Evolutionary conservation across 2,329 filamentous ascomycete species (phyloP).

Genomic region (Fusarium mundagurra): DNA sequence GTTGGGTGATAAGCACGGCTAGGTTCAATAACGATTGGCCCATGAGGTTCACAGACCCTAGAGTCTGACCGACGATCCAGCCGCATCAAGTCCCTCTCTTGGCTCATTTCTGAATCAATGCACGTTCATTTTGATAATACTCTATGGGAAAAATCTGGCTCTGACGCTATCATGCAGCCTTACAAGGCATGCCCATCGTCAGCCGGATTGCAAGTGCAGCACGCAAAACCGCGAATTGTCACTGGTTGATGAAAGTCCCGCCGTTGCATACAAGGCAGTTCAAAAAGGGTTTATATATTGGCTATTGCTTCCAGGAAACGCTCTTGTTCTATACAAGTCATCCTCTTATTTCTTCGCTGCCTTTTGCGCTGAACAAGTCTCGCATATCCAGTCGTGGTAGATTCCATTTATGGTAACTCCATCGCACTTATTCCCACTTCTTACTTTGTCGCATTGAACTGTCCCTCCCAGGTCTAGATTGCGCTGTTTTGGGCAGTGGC

Average conservation of each 20-base stretch:
- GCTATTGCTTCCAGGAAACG: background rate
- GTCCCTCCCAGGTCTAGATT: background rate
- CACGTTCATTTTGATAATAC: too few relatives aligned
- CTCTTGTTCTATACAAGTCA: rapidly evolving
- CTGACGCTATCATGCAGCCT: background rate
- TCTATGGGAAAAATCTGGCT: rapidly evolving
- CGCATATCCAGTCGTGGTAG: background rate
- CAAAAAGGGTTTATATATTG: rapidly evolving
- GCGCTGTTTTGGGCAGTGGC: background rate
- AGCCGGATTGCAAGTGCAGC: background rate
- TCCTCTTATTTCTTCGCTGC: background rate
- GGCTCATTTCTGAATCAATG: too few relatives aligned
- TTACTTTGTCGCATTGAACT: background rate
- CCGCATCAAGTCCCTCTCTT: background rate
- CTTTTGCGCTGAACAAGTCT: background rate
- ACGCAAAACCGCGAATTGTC: background rate
- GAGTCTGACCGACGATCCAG: background rate
- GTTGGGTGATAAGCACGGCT: background rate
- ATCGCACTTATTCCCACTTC: background rate
- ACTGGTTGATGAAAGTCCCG: too few relatives aligned
- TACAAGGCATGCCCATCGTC: background rate
- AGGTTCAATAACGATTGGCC: background rate
- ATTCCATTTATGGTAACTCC: background rate
- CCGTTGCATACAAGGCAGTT: background rate
- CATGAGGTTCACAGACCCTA: background rate